Evolutionary conservation across 495 filamentous ascomycete genomes (phyloP), one percentile per base, ranked within the genome.

Genomic region (Penicillium cataractarum): DNA sequence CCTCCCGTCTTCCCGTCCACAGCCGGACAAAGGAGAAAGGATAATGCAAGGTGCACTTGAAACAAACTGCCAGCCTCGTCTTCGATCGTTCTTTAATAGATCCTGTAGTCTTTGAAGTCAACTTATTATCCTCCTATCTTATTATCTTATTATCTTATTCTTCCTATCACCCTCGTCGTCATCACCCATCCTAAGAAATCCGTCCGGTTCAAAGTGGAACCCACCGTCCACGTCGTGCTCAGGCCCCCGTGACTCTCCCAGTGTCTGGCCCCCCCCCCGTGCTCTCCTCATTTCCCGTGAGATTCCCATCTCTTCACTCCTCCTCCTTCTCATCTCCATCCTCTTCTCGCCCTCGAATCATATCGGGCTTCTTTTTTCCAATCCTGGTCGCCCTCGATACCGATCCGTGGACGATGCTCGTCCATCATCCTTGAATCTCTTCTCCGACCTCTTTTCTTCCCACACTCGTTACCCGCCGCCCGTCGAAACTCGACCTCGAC

Each of bases 381-480:
- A n/a, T 24, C 37, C 7, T 40, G 42, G 42, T 46, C 42, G 42
- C 19, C 42, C 24, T 46, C 42, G 19, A 24, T 46, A 46, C 42
- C 19, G 42, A 24, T 24, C 8, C 31, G 6, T 54, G 57, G 64
- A 77, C 65, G 70, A 78, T 78, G 74, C 65, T 55, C 66, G 55
- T 60, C 65, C 42, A 55, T 58, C 61, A 63, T 63, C 63, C 55
- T 33, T 63, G 56, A 57, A 52, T 32, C 24, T 31, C 15, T 31
- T 15, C 26, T 27, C 52, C 57, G 42, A 58, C 26, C 61, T 59
- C 21, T 40, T 61, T 51, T 50, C 51, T 60, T 33, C 58, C 51
- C 49, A 71, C 63, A 67, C 69, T 71, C 67, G 53, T 69, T 76
- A 35, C 54, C 54, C 13, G 53, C n/a, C 21, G 31, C 8, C 60